phyloP scores from a whole-genome alignment of 2,329 filamentous ascomycete genomes.

The Scytalidium lignicola region DNA sequence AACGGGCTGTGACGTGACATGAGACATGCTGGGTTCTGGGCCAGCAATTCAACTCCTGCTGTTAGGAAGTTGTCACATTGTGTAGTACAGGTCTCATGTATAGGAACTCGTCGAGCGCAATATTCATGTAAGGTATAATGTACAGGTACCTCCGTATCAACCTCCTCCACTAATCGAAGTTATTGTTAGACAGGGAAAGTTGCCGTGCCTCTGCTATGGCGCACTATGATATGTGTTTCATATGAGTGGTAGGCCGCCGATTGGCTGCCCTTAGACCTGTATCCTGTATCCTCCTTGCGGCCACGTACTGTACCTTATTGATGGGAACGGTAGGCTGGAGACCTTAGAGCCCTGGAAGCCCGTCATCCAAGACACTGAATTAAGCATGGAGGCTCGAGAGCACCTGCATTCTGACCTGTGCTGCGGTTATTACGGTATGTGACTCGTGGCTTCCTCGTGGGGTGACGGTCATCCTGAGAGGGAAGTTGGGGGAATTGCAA shows the following conservation, averaged over 20 bases:
- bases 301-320: neutral
- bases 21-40: neutral
- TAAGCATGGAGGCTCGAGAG: neutral
- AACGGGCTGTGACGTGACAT: neutral
- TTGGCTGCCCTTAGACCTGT: neutral
- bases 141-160: neutral
- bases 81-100: no score
- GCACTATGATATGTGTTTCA: neutral
- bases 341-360: neutral
- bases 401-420: neutral
- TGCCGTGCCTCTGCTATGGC: no score
- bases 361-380: neutral
- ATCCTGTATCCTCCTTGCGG: neutral
- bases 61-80: no score
- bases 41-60: neutral
- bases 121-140: neutral
- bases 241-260: neutral
- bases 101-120: neutral
- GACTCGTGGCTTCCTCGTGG: neutral
- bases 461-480: neutral
- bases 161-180: no score
- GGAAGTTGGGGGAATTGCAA: neutral
- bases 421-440: neutral
- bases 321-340: neutral
- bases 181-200: no score